Evolutionary conservation across 139 green algal species (phyloP).

Genomic region (Chlamydomonas eustigma): DNA sequence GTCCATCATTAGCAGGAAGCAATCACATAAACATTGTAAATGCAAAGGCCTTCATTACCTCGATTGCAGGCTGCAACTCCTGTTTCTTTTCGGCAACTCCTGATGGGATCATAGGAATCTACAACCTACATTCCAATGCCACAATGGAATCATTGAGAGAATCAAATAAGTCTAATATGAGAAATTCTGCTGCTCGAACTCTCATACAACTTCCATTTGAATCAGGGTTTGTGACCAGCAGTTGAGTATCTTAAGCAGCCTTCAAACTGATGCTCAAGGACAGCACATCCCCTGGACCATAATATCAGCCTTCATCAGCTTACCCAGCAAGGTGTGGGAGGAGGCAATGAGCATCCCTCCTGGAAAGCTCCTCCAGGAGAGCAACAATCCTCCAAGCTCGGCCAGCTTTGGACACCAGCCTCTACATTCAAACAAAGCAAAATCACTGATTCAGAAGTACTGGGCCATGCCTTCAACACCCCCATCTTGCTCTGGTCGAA

Average conservation of each 20-base stretch:
- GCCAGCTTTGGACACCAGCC: conserved; percentile 28
- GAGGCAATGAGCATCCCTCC: conserved; percentile 27
- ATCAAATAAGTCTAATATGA: not conserved
- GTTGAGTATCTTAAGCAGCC: not conserved
- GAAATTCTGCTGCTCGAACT: not conserved
- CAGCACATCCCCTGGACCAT: too few relatives aligned
- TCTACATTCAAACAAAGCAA: conserved; percentile 21
- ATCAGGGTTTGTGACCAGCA: not conserved
- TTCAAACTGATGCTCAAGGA: not conserved
- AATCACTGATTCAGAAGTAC: too few relatives aligned
- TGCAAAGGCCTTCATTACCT: too few relatives aligned
- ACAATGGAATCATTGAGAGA: not conserved
- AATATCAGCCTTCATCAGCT: too few relatives aligned
- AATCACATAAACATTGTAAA: too few relatives aligned
- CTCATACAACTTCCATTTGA: not conserved
- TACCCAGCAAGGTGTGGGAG: conserved; percentile 32
- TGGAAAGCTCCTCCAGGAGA: conserved; percentile 23
- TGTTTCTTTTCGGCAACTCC: conserved; percentile 21
- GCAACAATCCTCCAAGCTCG: conserved; percentile 32
- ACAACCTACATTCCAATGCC: conserved; percentile 26
- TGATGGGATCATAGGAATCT: conserved; percentile 26
- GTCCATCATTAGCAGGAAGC: too few relatives aligned
- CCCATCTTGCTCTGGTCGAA: too few relatives aligned
- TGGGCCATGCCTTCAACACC: too few relatives aligned
- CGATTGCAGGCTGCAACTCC: conserved; percentile 44